Base-by-base conservation (phyloP, 2,329 filamentous ascomycete genomes). In the Alternaria panax region DNA sequence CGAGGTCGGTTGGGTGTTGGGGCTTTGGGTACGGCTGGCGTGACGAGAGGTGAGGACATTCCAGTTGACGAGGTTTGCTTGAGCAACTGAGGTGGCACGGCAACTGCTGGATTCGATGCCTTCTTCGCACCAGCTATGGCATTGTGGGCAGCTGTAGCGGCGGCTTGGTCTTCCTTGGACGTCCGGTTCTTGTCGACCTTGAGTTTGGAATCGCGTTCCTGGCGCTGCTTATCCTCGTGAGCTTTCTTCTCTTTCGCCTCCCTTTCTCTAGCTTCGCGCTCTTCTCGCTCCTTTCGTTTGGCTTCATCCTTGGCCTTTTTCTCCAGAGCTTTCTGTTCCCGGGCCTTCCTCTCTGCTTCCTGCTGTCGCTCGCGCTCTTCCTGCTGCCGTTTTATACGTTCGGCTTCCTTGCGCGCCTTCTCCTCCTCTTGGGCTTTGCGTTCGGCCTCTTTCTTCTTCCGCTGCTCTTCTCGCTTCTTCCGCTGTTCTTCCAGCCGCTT, bases 401-500 rank as follows among this genome's bases (percentile, higher is more conserved):
- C 94, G 4, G 90, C 90, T 75, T 98, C 94, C 77, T 93, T 97
- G 56, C 89, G 87, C 58, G 89, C 82, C 51, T 90, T 89, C 70
- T 97, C 93, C 71, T 97, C 94, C 72, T 98, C 95, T 65, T 92
- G 92, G 27, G 91, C 91, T 78, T 92, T 96, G 77, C 90, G 92
- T 78, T 96, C 92, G 4, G 92, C 91, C 74, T 99, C 95, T 71
- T 90, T 92, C 81, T 96, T 96, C 81, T 89, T 92, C 46, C 92
- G 88, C 78, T 93, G 94, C 80, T 98, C 94, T 74, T 99, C 95
- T 42, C 90, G 89, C 80, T 89, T 95, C 67, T 85, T 85, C 68
- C 88, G 88, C 73, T 92, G 89, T 79, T 98, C 93, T 72, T 96
- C 92, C 20, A 87, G 83, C 70, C 89, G 91, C 77, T 90, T 90